Percentiles rank a stretch among this genome's conserved stretches.
These are phyloP conservation scores for Kwoniella mangroviensis DNA, from an alignment of 768 basidiomycete genomes.

Conservation along the genomic window DNA sequence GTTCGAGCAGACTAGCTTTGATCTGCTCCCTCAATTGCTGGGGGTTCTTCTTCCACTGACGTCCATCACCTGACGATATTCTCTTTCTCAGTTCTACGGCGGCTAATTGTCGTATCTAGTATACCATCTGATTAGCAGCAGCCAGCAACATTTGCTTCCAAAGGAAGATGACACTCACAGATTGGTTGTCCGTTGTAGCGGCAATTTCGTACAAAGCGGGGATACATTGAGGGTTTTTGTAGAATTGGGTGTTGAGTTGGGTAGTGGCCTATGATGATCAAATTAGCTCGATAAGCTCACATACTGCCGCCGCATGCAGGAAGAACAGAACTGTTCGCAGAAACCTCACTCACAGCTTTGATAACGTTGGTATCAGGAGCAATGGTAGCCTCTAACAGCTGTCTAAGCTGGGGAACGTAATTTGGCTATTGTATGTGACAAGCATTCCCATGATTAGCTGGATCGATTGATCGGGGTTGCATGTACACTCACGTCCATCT, in stretches of 20 bases:
- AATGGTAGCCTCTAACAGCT: constrained; percentile 80
- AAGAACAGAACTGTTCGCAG: too few relatives aligned
- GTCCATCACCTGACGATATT: constrained; percentile 75
- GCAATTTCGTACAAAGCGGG: constrained; percentile 86
- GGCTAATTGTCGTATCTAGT: constrained; percentile 90
- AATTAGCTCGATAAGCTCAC: background rate
- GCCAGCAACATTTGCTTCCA: background rate
- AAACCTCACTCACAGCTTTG: constrained; percentile 72
- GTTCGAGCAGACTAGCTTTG: constrained; percentile 78
- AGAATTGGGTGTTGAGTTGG: constrained; percentile 87
- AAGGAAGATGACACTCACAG: constrained; percentile 64
- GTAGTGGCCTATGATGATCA: constrained; percentile 73
- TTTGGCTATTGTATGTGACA: constrained; percentile 49
- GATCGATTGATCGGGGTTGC: background rate
- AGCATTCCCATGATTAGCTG: background rate
- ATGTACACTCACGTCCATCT: constrained; percentile 38
- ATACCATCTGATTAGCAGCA: background rate
- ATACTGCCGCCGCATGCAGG: background rate
- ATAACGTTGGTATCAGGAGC: constrained; percentile 86
- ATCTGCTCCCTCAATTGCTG: constrained; percentile 76
- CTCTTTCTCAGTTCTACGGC: constrained; percentile 97
- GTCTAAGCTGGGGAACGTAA: constrained; percentile 80
- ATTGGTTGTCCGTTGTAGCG: constrained; percentile 77
- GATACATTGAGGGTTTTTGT: constrained; percentile 88
- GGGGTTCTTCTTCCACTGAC: constrained; percentile 76